phyloP scores from a whole-genome alignment of 1,284 basidiomycete genomes.

The Fistulinella staudtii region DNA sequence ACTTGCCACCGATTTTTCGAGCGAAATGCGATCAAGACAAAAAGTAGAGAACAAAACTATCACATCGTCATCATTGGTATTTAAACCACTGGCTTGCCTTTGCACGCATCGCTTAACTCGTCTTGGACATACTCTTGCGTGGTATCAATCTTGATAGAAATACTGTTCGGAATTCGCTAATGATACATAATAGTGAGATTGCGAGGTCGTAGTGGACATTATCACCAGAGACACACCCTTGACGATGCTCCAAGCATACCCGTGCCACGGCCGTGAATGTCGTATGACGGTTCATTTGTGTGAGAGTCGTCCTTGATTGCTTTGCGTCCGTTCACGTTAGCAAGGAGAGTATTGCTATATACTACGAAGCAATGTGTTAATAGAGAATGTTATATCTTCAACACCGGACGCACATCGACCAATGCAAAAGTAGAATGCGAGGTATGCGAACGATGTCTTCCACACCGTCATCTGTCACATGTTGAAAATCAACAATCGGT shows the following conservation, averaged over 20 bases:
- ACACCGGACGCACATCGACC: slow-evolving; percentile 38
- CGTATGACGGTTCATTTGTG: slow-evolving; percentile 12
- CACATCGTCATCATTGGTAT: background rate
- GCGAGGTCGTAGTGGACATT: background rate
- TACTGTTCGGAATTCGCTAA: slow-evolving; percentile 12
- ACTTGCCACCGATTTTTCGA: no score
- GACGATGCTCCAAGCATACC: background rate
- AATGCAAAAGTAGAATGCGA: slow-evolving; percentile 47
- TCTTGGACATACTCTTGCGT: slow-evolving; percentile 15
- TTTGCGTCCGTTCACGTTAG: slow-evolving; percentile 43
- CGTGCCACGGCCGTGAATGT: background rate
- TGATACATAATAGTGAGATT: background rate
- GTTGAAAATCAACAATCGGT: background rate
- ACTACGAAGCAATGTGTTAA: slow-evolving; percentile 23
- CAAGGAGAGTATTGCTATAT: slow-evolving; percentile 46
- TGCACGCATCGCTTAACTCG: slow-evolving; percentile 5
- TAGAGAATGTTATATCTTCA: no score
- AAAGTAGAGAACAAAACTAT: no score
- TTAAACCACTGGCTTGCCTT: background rate
- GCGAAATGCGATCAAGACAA: no score
- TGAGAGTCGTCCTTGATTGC: slow-evolving; percentile 25
- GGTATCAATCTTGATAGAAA: slow-evolving; percentile 24
- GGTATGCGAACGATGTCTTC: slow-evolving; percentile 43
- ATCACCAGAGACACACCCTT: slow-evolving; percentile 1
- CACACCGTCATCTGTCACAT: slow-evolving; percentile 33